Conservation (phyloP, 768 basidiomycete genomes). For the Naganishia vishniacii region DNA sequence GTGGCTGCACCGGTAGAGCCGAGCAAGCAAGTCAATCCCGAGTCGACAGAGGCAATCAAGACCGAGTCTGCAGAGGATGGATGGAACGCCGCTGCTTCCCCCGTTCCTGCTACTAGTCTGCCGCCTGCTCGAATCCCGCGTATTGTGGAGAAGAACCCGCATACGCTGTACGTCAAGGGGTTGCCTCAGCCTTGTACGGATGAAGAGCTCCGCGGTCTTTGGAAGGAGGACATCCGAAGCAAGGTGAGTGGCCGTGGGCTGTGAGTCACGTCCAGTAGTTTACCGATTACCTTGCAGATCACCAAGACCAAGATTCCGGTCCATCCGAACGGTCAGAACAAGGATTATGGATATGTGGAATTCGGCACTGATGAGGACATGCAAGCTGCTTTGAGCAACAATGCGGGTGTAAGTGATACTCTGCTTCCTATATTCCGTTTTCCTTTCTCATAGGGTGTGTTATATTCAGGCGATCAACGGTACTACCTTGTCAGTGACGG, state of each 20-base stretch:
- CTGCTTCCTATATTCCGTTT: too few species aligned
- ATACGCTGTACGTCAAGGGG: constrained; percentile 42
- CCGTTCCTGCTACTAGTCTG: not conserved
- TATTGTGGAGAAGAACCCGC: constrained; percentile 27
- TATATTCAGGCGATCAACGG: constrained; percentile 42
- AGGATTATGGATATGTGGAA: constrained; percentile 72
- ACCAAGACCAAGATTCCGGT: constrained; percentile 37
- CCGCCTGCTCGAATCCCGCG: constrained; percentile 1
- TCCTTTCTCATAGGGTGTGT: too few species aligned
- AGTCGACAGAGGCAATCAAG: constrained; percentile 4
- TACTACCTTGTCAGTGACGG: constrained; percentile 30
- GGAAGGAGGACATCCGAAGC: constrained; percentile 24
- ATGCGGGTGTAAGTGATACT: constrained; percentile 62
- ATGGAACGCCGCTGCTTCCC: not conserved
- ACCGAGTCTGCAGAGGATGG: constrained; percentile 19
- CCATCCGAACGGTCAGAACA: constrained; percentile 41
- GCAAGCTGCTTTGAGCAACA: constrained; percentile 70
- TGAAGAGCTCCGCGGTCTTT: constrained; percentile 37
- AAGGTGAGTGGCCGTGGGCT: constrained; percentile 28
- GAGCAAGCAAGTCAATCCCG: constrained; percentile 17
- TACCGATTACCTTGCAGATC: constrained; percentile 29
- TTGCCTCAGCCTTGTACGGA: constrained; percentile 33
- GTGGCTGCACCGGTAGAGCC: constrained; percentile 2
- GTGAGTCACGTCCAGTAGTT: constrained; percentile 52
- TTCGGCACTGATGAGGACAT: constrained; percentile 82